Conservation (phyloP, 768 basidiomycete genomes). For the Tricholoma bakamatsutake region DNA sequence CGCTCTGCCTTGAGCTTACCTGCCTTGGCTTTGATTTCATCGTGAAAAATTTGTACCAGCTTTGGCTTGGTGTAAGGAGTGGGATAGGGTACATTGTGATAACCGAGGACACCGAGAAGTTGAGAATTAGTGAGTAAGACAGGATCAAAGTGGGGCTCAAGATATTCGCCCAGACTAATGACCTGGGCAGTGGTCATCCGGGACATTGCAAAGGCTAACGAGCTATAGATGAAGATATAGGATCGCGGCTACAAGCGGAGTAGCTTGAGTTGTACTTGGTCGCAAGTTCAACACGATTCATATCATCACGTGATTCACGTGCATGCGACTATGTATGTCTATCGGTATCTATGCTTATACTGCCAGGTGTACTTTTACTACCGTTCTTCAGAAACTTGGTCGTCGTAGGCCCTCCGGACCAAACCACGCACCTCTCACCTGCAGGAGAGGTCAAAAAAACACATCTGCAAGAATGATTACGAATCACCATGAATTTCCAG, state of each 20-base stretch:
- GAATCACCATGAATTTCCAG: conserved; percentile 65
- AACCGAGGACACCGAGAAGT: conserved; percentile 68
- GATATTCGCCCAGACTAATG: conserved; percentile 70
- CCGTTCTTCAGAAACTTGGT: conserved; percentile 23
- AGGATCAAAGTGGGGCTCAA: conserved; percentile 75
- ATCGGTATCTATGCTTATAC: too few relatives aligned
- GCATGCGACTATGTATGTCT: too few relatives aligned
- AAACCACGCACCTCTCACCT: conserved; percentile 44
- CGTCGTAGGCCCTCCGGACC: conserved; percentile 29
- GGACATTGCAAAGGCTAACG: conserved; percentile 45
- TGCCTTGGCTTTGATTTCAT: conserved; percentile 61
- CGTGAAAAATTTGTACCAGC: conserved; percentile 71
- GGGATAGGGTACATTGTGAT: conserved; percentile 72
- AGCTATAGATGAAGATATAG: too few relatives aligned
- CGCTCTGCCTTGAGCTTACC: conserved; percentile 58
- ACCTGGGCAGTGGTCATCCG: conserved; percentile 74
- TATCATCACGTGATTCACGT: neutral
- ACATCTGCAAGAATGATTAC: neutral
- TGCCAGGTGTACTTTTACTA: too few relatives aligned
- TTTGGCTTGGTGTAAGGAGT: conserved; percentile 73
- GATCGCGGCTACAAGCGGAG: too few relatives aligned
- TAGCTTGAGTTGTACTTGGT: neutral
- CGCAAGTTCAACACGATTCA: conserved; percentile 9
- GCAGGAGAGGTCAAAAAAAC: conserved; percentile 6
- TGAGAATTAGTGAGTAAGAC: conserved; percentile 72